Conservation (phyloP, 2,329 filamentous ascomycete genomes). For the Ceratocystis cacaofunesta region DNA sequence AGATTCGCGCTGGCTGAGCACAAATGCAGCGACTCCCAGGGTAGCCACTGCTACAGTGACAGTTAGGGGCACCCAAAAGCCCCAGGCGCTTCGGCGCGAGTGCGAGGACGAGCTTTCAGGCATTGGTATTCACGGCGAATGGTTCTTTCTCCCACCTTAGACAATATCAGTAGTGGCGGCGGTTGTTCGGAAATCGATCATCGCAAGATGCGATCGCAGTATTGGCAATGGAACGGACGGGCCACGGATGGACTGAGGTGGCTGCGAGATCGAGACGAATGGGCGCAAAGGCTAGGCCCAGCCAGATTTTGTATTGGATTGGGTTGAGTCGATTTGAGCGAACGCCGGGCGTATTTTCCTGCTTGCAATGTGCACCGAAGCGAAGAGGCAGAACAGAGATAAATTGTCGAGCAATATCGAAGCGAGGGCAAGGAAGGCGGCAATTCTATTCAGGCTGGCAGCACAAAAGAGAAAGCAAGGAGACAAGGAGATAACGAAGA, state of each 20-base stretch:
- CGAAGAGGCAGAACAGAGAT: no score
- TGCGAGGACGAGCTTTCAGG: constrained; percentile 27
- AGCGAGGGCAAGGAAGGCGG: no score
- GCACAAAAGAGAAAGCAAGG: no score
- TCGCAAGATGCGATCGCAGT: constrained; percentile 1
- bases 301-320: no score
- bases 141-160: not conserved
- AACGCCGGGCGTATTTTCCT: no score
- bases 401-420: no score
- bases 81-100: constrained; percentile 49
- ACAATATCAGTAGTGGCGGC: not conserved
- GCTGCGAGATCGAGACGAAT: not conserved
- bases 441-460: no score
- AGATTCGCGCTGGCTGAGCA: constrained; percentile 77
- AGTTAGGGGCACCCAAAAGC: constrained; percentile 80
- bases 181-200: not conserved
- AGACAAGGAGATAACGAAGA: no score
- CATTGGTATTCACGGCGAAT: constrained; percentile 4
- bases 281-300: not conserved
- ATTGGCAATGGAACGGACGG: not conserved
- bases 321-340: not conserved
- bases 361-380: no score
- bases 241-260: not conserved
- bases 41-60: constrained; percentile 80
- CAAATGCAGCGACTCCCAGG: constrained; percentile 75